A percentile compares a stretch with the other conserved stretches of the same genome.
These are phyloP conservation scores for Candida dubliniensis DNA, from an alignment of 1,139 yeast genomes.

Conservation along the genomic window DNA sequence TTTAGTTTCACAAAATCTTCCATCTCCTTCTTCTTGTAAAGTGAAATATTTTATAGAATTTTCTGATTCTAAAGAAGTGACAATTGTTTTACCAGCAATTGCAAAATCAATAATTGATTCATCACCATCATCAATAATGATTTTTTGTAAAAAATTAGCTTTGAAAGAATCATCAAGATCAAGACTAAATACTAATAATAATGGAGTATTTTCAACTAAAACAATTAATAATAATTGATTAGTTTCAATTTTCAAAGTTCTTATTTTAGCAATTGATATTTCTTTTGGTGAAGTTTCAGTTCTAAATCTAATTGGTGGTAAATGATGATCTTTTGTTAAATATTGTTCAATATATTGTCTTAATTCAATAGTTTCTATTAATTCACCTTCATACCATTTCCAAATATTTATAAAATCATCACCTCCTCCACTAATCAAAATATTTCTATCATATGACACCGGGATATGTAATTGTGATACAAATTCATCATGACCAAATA, in stretches of 20 bases:
- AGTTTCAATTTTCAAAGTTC: constrained; percentile 26
- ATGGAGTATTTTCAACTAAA: constrained; percentile 57
- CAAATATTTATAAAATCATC: constrained; percentile 75
- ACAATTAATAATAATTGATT: constrained; percentile 38
- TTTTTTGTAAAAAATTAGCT: constrained; percentile 27
- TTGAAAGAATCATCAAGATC: constrained; percentile 24
- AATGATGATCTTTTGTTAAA: constrained; percentile 53
- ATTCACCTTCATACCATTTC: constrained; percentile 63
- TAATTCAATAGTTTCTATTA: constrained; percentile 51
- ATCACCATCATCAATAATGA: constrained; percentile 21
- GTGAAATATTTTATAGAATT: constrained; percentile 28
- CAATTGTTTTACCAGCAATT: constrained; percentile 25
- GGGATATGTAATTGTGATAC: constrained; percentile 64
- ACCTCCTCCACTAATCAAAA: constrained; percentile 85
- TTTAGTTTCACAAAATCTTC: constrained; percentile 11
- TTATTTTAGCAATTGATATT: constrained; percentile 51
- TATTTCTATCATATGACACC: constrained; percentile 36
- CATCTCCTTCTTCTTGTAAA: constrained; percentile 15
- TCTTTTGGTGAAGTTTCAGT: constrained; percentile 51
- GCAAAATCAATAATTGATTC: constrained; percentile 30
- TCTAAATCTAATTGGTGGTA: constrained; percentile 67
- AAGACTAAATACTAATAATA: constrained; percentile 45
- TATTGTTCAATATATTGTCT: constrained; percentile 48
- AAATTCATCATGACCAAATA: constrained; percentile 86
- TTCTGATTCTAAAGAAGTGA: constrained; percentile 51